Evolutionary conservation across 1,139 yeast species (phyloP), one percentile per base, ranked within the genome.

Genomic region (Suhomyces guaymorum): DNA sequence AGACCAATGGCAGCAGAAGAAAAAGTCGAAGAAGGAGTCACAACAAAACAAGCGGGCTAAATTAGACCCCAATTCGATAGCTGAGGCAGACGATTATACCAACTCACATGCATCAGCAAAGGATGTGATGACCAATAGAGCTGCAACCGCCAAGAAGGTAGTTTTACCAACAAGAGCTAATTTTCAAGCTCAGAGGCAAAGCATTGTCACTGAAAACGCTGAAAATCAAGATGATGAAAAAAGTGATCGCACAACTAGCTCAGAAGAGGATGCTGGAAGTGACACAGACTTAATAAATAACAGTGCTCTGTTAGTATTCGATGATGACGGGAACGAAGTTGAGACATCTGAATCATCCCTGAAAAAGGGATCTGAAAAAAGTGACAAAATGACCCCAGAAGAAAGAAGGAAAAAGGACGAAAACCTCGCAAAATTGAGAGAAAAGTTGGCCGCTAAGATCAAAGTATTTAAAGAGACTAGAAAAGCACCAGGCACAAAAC

Each of bases 1-100:
- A 52, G 83, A 83, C 38, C 97, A 90, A 61, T 90, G 97, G 97
- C 82, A 81, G 49, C 83, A 82, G 49, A 85, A 82, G 65, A 85
- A 86, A 67, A 78, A 82, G 60, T 61, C 79, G 25, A 86, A 84
- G 53, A 77, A 72, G 32, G 92, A 87, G 53, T 61, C 73, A 15
- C 76, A 70, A 47, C 73, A 70, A 37, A 79, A 75, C 43, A 83
- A 83, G 56, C 66, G 78, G 47, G 78, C 80, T 35, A 89, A 88
- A 57, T 71, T 89, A 41, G 89, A 89, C 55, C 96, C 96, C 0
- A 77, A 73, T 16, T 59, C 66, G 13, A 71, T 71, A 30, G 62
- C 57, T 10, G 67, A 64, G 16, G 76, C 76, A 20, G 74, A 74
- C 39, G 63, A 59, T 23, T 65, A 66, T 46, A 39, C 49, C 25